Evolutionary conservation across 1,284 basidiomycete genomes (phyloP).

Genomic region (Ganoderma sp.): DNA sequence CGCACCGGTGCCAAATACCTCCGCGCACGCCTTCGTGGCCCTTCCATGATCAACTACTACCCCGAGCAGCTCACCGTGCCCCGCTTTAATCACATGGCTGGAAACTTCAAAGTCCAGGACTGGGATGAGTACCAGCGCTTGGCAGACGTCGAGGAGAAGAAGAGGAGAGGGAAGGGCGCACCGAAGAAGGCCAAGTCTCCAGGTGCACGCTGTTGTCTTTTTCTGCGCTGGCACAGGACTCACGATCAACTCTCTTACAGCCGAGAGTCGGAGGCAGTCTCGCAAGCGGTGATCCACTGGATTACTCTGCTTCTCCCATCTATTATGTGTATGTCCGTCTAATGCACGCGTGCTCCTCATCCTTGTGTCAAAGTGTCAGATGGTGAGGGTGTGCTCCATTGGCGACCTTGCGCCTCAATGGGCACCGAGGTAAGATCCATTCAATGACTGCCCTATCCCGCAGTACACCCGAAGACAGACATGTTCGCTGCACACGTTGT

Average conservation of each 20-base stretch:
- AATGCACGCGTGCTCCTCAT: background rate
- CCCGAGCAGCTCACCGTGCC: constrained; percentile 61
- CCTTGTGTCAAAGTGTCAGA: background rate
- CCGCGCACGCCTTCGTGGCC: constrained; percentile 74
- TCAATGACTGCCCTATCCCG: background rate
- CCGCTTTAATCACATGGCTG: constrained; percentile 50
- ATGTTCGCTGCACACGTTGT: too few relatives aligned
- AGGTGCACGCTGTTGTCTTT: constrained; percentile 51
- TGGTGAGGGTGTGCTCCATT: background rate
- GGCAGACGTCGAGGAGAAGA: constrained; percentile 69
- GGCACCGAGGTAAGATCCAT: background rate
- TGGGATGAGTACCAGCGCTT: constrained; percentile 68
- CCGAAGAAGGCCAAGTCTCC: constrained; percentile 78
- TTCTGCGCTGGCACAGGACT: background rate
- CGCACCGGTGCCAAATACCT: constrained; percentile 90
- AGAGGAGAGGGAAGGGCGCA: constrained; percentile 78
- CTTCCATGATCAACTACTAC: constrained; percentile 81
- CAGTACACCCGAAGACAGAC: too few relatives aligned
- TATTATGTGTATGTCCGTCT: background rate
- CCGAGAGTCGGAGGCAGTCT: constrained; percentile 50
- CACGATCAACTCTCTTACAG: constrained; percentile 34
- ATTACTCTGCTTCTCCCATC: background rate
- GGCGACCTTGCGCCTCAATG: background rate
- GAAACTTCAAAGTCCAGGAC: constrained; percentile 62
- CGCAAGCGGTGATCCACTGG: constrained; percentile 44